Conservation (phyloP, 1,284 basidiomycete genomes). For the Cystobasidium pallidum region DNA sequence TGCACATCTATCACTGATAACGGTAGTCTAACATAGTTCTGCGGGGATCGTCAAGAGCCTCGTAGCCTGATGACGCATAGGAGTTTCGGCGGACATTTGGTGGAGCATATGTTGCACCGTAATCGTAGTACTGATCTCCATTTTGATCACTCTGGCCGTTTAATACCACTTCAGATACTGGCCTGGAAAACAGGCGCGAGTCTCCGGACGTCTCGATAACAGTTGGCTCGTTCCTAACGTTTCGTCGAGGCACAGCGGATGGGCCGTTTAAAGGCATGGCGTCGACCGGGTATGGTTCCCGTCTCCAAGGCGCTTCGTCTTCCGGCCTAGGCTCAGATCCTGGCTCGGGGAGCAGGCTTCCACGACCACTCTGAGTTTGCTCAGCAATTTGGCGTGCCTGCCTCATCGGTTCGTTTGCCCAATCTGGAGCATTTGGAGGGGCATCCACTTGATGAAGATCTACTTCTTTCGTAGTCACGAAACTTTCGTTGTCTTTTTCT, state of each 20-base stretch:
- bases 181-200: conserved; percentile 31
- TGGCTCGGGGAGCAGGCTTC: conserved; percentile 16
- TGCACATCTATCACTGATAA: conserved; percentile 6
- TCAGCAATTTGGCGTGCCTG: conserved; percentile 9
- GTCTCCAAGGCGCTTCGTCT: conserved; percentile 19
- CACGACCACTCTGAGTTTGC: not conserved
- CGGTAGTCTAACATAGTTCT: conserved; percentile 7
- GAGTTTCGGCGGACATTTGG: conserved; percentile 36
- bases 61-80: conserved; percentile 27
- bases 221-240: not conserved
- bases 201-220: conserved; percentile 29
- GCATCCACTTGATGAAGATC: conserved; percentile 3
- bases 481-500: conserved; percentile 20
- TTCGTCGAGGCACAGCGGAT: conserved; percentile 1
- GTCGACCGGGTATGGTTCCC: not conserved
- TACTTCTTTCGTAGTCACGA: not conserved
- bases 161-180: conserved; percentile 38
- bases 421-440: not conserved
- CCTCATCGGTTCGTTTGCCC: conserved; percentile 13
- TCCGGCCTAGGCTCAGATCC: conserved; percentile 21
- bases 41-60: conserved; percentile 21
- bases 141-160: conserved; percentile 1
- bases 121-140: conserved; percentile 14
- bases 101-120: conserved; percentile 1
- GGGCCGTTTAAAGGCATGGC: not conserved